These are phyloP conservation scores for Aspergillus hancockii DNA, from an alignment of 495 filamentous ascomycete genomes.

Conservation along the genomic window DNA sequence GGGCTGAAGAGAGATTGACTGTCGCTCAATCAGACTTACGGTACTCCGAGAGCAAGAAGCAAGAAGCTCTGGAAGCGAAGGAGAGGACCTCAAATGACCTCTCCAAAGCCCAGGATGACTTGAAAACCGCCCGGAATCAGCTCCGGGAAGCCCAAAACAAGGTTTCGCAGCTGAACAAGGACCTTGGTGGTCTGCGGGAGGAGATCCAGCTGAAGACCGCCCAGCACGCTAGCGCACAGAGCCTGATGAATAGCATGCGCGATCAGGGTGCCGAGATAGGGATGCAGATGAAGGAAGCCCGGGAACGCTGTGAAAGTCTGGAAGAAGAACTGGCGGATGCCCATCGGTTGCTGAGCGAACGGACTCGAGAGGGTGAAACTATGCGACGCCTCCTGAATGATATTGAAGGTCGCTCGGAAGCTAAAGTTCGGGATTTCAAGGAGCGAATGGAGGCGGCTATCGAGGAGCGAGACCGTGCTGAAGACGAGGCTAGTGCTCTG, in stretches of 20 bases:
- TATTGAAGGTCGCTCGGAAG: slow-evolving; percentile 78
- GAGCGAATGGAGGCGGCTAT: slow-evolving; percentile 83
- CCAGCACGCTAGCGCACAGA: slow-evolving; percentile 84
- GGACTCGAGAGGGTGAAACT: slow-evolving; percentile 92
- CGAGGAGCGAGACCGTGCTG: slow-evolving; percentile 88
- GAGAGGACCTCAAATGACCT: slow-evolving; percentile 71
- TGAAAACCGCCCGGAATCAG: slow-evolving; percentile 60
- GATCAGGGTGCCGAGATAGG: slow-evolving; percentile 85
- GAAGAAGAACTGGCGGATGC: slow-evolving; percentile 92
- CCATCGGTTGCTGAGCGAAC: slow-evolving; percentile 83
- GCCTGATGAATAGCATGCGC: slow-evolving; percentile 84
- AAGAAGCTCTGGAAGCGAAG: slow-evolving; percentile 68
- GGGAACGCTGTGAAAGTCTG: slow-evolving; percentile 77
- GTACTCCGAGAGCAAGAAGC: slow-evolving; percentile 72
- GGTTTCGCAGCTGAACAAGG: slow-evolving; percentile 59
- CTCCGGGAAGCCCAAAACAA: slow-evolving; percentile 74
- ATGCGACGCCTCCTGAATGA: slow-evolving; percentile 90
- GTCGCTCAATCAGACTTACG: slow-evolving; percentile 72
- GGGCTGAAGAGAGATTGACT: slow-evolving; percentile 74
- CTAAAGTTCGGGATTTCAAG: slow-evolving; percentile 82
- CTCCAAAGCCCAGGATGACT: slow-evolving; percentile 66
- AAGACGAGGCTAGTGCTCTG: slow-evolving; percentile 81
- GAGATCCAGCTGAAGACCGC: slow-evolving; percentile 81
- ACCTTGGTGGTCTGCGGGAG: slow-evolving; percentile 68
- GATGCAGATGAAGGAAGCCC: slow-evolving; percentile 91